Evolutionary conservation across 208 protist genomes (phyloP).

Genomic region (Willaertia magna): DNA sequence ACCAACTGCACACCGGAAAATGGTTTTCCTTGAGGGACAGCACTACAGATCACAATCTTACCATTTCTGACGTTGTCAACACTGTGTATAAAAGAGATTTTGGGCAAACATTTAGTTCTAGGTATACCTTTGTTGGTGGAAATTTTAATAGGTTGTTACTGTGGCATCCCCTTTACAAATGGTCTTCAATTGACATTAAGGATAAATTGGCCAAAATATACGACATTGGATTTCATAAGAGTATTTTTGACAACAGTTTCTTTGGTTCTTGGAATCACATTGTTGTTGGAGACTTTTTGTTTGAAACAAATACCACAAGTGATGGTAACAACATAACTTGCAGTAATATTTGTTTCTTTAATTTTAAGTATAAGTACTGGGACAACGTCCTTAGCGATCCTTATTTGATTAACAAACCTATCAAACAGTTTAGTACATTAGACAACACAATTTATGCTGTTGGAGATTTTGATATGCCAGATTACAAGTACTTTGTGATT

Average conservation of each 20-base stretch:
- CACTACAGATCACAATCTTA: not conserved
- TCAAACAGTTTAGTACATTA: not conserved
- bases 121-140: not conserved
- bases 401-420: not conserved
- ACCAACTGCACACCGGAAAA: not conserved
- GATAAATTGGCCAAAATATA: too few relatives aligned
- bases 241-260: not conserved
- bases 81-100: not conserved
- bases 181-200: too few relatives aligned
- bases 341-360: not conserved
- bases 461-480: not conserved
- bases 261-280: not conserved
- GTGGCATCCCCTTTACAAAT: not conserved
- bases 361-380: not conserved
- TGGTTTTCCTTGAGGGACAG: not conserved
- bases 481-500: not conserved
- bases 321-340: not conserved
- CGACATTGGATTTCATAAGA: not conserved
- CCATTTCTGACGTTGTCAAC: not conserved
- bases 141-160: not conserved
- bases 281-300: not conserved
- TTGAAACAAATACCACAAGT: not conserved
- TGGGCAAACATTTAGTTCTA: not conserved
- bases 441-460: too few relatives aligned
- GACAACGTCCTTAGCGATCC: not conserved